Base-by-base conservation (phyloP, 2,329 filamentous ascomycete genomes). In the Pezicula carpinea region DNA sequence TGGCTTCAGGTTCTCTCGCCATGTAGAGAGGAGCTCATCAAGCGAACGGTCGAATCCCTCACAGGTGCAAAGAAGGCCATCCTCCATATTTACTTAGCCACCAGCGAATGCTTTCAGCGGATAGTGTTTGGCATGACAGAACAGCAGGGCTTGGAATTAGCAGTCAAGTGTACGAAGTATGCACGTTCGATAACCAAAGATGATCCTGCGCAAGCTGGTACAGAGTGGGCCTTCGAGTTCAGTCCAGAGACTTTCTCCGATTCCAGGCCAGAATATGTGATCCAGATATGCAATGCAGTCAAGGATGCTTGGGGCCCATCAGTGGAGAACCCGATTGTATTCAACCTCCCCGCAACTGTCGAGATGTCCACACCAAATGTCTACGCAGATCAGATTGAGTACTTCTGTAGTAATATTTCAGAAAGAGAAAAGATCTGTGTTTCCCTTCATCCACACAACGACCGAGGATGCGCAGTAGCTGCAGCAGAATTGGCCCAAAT, bases 311-410 rank as follows among this genome's bases (percentile, higher is more conserved):
- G 93, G 93, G 90, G 77, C 53, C 92, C 93, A 1, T 82, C 80
- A 0, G 81, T 74, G 33, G 81, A 89, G 66, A 84, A 82, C 58
- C 88, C 85, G 40, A 89, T 99, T 67, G 95, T 99, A 64, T 93
- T 99, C 77, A 97, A 97, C 72, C 77, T 99, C 43, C 92, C 93
- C 1, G 92, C 93, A 2, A 99, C 93, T 0, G 92, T 97, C 31
- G 93, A 99, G 71, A 84, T 96, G 83, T 72, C 89, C 1, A 96
- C 93, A 1, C 91, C 91, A 29, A 99, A 99, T 65, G 80, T 96
- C 40, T 99, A 93, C 65, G 93, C 93, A 42, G 93, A 99, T 64
- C 87, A 95, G 71, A 88, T 99, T 53, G 93, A 99, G 66, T 95
- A 89, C 71, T 99, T 99, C 69, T 95, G 89, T 73, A 80, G 76